Evolutionary conservation across 2,329 filamentous ascomycete genomes (phyloP).

Genomic region (Ampelomyces quisqualis): DNA sequence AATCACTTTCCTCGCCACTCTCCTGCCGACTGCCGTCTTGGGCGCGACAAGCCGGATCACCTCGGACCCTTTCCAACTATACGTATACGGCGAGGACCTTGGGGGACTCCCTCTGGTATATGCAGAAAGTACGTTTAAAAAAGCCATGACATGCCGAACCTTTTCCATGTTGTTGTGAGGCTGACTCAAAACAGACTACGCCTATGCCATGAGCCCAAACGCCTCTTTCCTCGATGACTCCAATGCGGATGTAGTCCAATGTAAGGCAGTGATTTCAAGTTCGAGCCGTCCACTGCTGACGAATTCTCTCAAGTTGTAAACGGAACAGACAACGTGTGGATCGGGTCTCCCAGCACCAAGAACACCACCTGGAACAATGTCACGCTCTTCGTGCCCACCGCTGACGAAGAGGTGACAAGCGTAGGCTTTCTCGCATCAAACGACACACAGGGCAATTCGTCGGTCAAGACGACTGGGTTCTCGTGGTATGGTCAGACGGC

Average conservation of each 20-base stretch:
- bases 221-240: no score
- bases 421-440: constrained; percentile 20
- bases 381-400: constrained; percentile 18
- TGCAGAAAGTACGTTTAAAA: constrained; percentile 10
- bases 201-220: no score
- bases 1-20: no score
- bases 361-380: no score
- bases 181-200: not conserved
- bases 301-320: no score
- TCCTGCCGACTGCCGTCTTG: no score
- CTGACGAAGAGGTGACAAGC: constrained; percentile 9
- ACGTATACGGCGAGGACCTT: constrained; percentile 14
- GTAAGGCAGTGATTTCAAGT: no score
- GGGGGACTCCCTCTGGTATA: constrained; percentile 19
- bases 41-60: constrained; percentile 1
- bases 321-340: no score
- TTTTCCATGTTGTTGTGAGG: not conserved
- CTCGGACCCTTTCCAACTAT: constrained; percentile 11
- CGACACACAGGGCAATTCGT: no score
- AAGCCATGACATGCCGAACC: not conserved
- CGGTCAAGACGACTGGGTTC: constrained; percentile 16
- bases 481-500: constrained; percentile 23
- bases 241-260: no score
- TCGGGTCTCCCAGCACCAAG: no score
- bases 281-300: no score